A percentile compares a stretch with the other conserved stretches of the same genome.
These are phyloP conservation scores for Calocybe indica DNA, from an alignment of 768 basidiomycete species.

Conservation along the genomic window DNA sequence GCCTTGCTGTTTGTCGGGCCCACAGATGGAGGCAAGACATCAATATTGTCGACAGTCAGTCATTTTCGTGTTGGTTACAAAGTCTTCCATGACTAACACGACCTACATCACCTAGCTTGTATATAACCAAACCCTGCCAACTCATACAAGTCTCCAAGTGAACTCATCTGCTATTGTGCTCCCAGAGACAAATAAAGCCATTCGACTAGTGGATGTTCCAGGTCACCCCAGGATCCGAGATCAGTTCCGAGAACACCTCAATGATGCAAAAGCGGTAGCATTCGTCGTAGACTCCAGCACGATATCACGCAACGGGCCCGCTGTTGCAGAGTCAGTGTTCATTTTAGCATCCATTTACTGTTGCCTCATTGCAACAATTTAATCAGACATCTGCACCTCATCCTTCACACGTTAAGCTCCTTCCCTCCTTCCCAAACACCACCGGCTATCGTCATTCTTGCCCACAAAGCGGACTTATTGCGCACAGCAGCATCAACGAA, in stretches of 20 bases:
- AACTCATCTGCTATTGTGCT: constrained; percentile 49
- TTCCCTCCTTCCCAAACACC: constrained; percentile 63
- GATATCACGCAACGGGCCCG: constrained; percentile 66
- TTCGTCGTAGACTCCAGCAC: constrained; percentile 82
- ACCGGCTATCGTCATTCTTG: constrained; percentile 61
- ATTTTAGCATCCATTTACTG: neutral
- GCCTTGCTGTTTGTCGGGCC: constrained; percentile 73
- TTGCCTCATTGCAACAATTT: neutral
- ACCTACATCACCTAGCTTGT: constrained; percentile 42
- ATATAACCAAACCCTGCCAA: constrained; percentile 57
- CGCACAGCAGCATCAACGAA: constrained; percentile 37
- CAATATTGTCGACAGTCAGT: constrained; percentile 66
- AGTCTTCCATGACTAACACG: neutral
- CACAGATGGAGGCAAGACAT: constrained; percentile 76
- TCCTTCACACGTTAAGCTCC: constrained; percentile 65
- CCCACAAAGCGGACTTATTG: constrained; percentile 74
- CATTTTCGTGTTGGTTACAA: neutral
- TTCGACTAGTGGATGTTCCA: constrained; percentile 69
- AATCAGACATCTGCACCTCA: constrained; percentile 63
- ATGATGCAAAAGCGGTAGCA: constrained; percentile 56
- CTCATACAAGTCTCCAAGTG: constrained; percentile 73
- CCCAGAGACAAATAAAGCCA: constrained; percentile 32
- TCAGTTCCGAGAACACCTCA: constrained; percentile 64
- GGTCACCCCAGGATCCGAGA: constrained; percentile 80
- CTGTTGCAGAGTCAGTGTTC: constrained; percentile 71